Percentiles rank a stretch among this genome's conserved stretches.
Evolutionary conservation across 2,329 filamentous ascomycete genomes (phyloP).

Genomic region (Cladophialophora carrionii): DNA sequence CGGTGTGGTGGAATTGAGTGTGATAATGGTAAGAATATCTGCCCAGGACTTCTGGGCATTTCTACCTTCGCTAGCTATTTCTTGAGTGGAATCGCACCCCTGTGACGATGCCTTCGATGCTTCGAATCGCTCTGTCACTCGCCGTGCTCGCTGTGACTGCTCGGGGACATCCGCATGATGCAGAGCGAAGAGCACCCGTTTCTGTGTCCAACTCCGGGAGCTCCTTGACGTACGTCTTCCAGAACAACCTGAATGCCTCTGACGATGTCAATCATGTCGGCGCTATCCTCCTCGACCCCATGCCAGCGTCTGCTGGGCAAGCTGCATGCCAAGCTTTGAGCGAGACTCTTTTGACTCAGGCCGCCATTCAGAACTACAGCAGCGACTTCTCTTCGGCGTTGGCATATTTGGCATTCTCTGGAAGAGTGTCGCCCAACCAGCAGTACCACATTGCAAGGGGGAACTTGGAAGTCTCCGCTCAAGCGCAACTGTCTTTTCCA

Average conservation of each 20-base stretch:
- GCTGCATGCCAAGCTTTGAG: constrained; percentile 53
- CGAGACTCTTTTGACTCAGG: constrained; percentile 53
- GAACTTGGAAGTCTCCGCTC: constrained; percentile 43
- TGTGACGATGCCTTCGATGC: constrained; percentile 17
- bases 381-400: constrained; percentile 53
- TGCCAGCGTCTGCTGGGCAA: constrained; percentile 45
- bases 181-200: constrained; percentile 8
- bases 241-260: constrained; percentile 59
- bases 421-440: constrained; percentile 44
- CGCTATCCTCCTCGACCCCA: constrained; percentile 55
- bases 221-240: constrained; percentile 57
- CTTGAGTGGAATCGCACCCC: constrained; percentile 15
- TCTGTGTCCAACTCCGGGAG: constrained; percentile 45
- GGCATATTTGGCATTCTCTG: constrained; percentile 52
- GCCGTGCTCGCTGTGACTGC: constrained; percentile 10
- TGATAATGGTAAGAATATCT: constrained; percentile 26
- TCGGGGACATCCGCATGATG: constrained; percentile 16
- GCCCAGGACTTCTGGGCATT: constrained; percentile 10
- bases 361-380: constrained; percentile 49
- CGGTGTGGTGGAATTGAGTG: constrained; percentile 8
- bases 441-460: constrained; percentile 52
- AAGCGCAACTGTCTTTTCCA: constrained; percentile 44
- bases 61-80: constrained; percentile 17
- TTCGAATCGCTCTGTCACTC: constrained; percentile 19
- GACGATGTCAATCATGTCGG: constrained; percentile 59